Evolutionary conservation across 1,284 basidiomycete genomes (phyloP).

Genomic region (Pseudozyma tsukubaensis): DNA sequence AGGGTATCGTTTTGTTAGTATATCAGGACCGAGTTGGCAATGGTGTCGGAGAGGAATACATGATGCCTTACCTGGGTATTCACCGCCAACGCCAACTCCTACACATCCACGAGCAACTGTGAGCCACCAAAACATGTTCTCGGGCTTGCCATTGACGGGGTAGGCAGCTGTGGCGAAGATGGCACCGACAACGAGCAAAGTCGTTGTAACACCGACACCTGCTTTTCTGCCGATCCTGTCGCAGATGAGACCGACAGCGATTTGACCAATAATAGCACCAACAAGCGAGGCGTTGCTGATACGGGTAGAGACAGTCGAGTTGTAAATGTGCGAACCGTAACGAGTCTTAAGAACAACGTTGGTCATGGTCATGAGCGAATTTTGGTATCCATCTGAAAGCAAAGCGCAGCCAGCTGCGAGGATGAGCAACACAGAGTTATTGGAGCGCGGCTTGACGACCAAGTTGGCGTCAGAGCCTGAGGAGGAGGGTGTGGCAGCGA

Average conservation of each 20-base stretch:
- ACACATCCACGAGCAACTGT: slow-evolving; percentile 79
- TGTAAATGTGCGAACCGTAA: slow-evolving; percentile 72
- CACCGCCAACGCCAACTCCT: slow-evolving; percentile 80
- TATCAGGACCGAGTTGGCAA: too few species aligned
- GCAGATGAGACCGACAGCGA: slow-evolving; percentile 77
- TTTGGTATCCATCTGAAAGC: slow-evolving; percentile 80
- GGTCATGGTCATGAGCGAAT: slow-evolving; percentile 67
- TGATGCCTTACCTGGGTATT: too few species aligned
- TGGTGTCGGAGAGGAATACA: too few species aligned
- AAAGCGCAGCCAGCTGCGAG: slow-evolving; percentile 64
- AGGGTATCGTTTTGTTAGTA: too few species aligned
- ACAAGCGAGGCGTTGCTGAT: slow-evolving; percentile 81
- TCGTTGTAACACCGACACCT: slow-evolving; percentile 73
- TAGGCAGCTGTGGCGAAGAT: slow-evolving; percentile 79
- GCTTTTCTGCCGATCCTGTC: slow-evolving; percentile 74
- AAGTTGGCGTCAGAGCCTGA: too few species aligned
- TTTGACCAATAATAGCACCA: slow-evolving; percentile 77
- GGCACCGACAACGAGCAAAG: slow-evolving; percentile 78
- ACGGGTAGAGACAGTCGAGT: slow-evolving; percentile 75
- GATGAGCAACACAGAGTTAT: slow-evolving; percentile 31
- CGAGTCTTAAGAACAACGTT: slow-evolving; percentile 59
- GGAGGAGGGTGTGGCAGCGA: neutral
- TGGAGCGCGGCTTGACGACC: slow-evolving; percentile 11
- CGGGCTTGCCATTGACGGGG: slow-evolving; percentile 73
- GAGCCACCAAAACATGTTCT: slow-evolving; percentile 81